Base-by-base conservation (phyloP, 257 asterid species). In the Solanum paucissectum region DNA sequence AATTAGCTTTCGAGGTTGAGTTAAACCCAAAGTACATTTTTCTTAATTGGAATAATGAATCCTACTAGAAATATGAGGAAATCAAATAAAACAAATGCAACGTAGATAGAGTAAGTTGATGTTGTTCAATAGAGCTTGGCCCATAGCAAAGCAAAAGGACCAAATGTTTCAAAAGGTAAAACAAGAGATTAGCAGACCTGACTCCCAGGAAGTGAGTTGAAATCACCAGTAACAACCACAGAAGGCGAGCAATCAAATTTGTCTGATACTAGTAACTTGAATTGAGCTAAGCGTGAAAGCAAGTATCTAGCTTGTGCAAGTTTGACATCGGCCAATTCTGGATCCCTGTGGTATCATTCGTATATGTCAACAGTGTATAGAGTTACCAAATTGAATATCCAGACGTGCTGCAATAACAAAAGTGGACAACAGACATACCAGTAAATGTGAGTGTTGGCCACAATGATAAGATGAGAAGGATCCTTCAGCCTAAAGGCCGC, bases 311-410 rank as follows among this genome's bases (percentile, higher is more conserved):
- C 98, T 90, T 97, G 99, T 14, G 98, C 96, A 44, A 95, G 95
- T 91, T 97, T 95, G 49, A 97, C 98, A 83, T 97, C 98, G 1
- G 93, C 94, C 97, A 94, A 96, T 89, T 92, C 95, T 21, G 99
- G 99, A 92, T 95, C 96, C 98, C 99, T 96, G 94, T 66, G 27
- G 66, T 12, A 81, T 83, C 13, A n/a, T 42, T 18, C 23, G 23
- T 86, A n/a, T 42, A 42, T 40, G 68, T 23, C 27, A 46, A 40
- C 58, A 49, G 40, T 14, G 38, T 64, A 64, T 38, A 84, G 46
- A 64, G 37, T 62, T 16, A 9, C 52, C 68, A 44, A 29, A 44
- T 18, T 46, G 58, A 49, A 29, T 27, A 29, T 79, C 20, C 85
- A 46, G 21, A 46, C 10, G 3, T 81, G 44, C 40, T 81, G 85